These are phyloP conservation scores for Podaxis carcinomalis DNA, from an alignment of 768 basidiomycete genomes.

Conservation along the genomic window DNA sequence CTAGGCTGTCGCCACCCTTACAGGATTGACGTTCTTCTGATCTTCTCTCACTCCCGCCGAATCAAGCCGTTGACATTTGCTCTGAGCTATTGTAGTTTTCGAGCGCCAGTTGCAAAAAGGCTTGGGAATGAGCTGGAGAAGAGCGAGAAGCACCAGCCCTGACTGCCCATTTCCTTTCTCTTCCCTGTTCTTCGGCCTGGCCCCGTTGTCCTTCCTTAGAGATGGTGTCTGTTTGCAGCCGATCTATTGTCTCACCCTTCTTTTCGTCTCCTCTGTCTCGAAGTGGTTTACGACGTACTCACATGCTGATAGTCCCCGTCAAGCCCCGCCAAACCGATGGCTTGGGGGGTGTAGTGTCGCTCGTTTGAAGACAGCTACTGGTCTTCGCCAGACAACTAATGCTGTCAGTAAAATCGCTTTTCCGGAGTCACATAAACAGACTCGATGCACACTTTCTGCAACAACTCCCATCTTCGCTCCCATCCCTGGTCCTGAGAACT, in stretches of 20 bases:
- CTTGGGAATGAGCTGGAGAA: background rate
- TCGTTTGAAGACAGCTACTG: conserved; percentile 20
- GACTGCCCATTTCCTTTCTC: background rate
- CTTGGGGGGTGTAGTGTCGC: conserved; percentile 20
- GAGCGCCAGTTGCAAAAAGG: background rate
- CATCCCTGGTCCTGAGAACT: conserved; percentile 20
- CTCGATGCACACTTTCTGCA: background rate
- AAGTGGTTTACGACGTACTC: background rate
- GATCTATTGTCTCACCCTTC: background rate
- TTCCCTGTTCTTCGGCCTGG: background rate
- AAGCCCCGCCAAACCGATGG: conserved; percentile 11
- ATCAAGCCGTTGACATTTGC: background rate
- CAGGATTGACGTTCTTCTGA: background rate
- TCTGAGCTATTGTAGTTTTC: background rate
- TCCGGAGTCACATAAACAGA: conserved; percentile 1
- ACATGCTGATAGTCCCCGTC: conserved; percentile 2
- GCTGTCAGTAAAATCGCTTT: conserved; percentile 19
- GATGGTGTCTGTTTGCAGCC: conserved; percentile 6
- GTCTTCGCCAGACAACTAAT: conserved; percentile 17
- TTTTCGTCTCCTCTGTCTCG: background rate
- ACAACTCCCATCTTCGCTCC: background rate
- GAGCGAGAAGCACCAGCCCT: background rate
- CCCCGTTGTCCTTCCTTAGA: background rate
- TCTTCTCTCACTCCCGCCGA: background rate
- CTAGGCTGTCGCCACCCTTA: background rate